Evolutionary conservation across 75 land plant genomes (phyloP).

Genomic region (Sequoia sempervirens): DNA sequence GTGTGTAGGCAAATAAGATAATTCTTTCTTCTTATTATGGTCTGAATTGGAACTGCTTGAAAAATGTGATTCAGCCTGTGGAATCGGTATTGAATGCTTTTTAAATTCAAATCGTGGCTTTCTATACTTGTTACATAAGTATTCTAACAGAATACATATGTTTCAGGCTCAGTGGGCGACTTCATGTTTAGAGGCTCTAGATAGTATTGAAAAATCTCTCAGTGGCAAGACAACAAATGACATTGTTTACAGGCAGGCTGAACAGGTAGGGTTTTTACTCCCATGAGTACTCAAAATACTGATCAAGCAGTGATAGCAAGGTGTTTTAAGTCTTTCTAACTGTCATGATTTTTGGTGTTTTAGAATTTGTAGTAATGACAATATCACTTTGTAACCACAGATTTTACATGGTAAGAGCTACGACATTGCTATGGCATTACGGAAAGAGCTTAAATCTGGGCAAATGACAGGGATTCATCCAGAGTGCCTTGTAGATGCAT

Average conservation of each 20-base stretch:
- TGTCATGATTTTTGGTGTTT: neutral
- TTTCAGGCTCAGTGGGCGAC: constrained; percentile 76
- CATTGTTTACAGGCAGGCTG: constrained; percentile 51
- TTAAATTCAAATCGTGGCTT: neutral
- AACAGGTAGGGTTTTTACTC: constrained; percentile 35
- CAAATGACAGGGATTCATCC: constrained; percentile 51
- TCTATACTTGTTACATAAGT: neutral
- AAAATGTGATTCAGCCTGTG: neutral
- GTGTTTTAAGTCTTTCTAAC: neutral
- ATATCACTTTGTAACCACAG: constrained; percentile 13
- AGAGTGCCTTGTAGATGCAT: constrained; percentile 91
- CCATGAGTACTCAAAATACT: neutral
- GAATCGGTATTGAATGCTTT: neutral
- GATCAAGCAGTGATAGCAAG: neutral
- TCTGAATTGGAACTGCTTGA: neutral
- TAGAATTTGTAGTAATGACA: neutral
- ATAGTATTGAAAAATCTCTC: constrained; percentile 45
- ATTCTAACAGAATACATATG: neutral
- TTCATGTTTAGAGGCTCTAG: constrained; percentile 43
- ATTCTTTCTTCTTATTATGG: neutral
- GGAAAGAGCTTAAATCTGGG: constrained; percentile 54
- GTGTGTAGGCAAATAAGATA: neutral
- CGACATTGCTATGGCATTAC: constrained; percentile 41
- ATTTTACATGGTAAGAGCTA: constrained; percentile 57
- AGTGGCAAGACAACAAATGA: constrained; percentile 56